These are phyloP conservation scores for Geranium incanum DNA, from an alignment of 441 rosid species.

Conservation along the genomic window DNA sequence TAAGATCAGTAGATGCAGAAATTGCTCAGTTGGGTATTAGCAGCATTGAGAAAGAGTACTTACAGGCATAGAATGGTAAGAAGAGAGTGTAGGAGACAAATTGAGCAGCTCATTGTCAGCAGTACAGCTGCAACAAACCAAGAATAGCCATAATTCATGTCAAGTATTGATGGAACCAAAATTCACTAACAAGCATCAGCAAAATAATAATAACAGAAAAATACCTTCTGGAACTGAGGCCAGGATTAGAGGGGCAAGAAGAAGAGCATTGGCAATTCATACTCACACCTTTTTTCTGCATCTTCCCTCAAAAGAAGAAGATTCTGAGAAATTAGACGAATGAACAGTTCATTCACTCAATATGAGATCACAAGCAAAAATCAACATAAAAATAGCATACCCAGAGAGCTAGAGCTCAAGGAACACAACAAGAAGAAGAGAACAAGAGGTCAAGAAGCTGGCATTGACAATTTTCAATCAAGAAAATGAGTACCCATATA, in stretches of 20 bases:
- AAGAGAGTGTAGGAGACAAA: conserved; percentile 38
- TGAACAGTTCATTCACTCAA: not conserved
- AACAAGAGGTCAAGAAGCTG: conserved; percentile 23
- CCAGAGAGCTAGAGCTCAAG: not conserved
- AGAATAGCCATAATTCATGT: not conserved
- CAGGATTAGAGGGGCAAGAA: conserved; percentile 30
- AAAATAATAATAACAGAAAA: not conserved
- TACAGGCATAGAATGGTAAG: conserved; percentile 38
- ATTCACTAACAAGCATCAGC: not conserved
- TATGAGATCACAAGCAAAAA: conserved; percentile 13
- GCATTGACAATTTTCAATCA: conserved; percentile 10
- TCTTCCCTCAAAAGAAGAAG: not conserved
- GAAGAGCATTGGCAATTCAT: conserved; percentile 35
- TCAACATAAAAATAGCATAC: not conserved
- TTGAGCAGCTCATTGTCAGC: conserved; percentile 31
- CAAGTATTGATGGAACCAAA: conserved; percentile 6
- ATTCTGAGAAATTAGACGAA: not conserved
- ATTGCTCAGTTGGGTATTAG: not conserved
- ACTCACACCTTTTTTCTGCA: conserved; percentile 28
- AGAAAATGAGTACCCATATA: no score
- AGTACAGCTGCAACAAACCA: conserved; percentile 27
- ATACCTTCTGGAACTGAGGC: conserved; percentile 28
- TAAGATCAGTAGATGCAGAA: not conserved
- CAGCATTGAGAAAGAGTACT: conserved; percentile 20
- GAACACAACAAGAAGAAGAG: not conserved